Base-by-base conservation (phyloP, 495 filamentous ascomycete genomes). In the Trypethelium eluteriae region DNA sequence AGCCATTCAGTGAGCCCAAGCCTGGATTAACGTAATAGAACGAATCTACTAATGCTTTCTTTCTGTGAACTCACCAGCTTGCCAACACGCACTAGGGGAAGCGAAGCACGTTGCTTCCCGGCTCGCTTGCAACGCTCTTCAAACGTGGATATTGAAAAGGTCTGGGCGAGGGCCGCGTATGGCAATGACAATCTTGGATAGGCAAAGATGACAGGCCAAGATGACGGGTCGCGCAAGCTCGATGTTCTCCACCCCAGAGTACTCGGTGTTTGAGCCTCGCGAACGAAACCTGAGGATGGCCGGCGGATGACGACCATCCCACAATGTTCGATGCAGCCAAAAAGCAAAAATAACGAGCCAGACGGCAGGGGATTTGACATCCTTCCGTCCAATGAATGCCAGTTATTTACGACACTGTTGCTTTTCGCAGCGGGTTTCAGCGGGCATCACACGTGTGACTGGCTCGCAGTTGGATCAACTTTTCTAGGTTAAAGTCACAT, bases 361-460 rank as follows among this genome's bases (percentile, higher is more conserved):
- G 53, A 36, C 53, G 32, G 53, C 53, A 59, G 49, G 18, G 18
- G 5, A 59, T 59, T 59, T 59, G n/a, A 59, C 53, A 59, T 36
- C 53, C 3, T 7, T 59, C 14, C 5, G 32, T 35, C 53, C 53
- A 59, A 59, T 59, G 25, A 36, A 36, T 36, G 53, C 53, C 53
- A 53, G 5, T 53, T 12, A 18, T 5, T n/a, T 9, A 34, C 53
- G 11, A 10, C 7, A 14, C 18, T 35, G 32, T 59, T 59, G 53
- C 18, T 59, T 34, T 36, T 59, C 53, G 11, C 10, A 25, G 25
- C 10, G 25, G 10, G 49, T 53, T 53, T 53, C 49, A 53, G 10
- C 49, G 49, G 10, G 11, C 10, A 10, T 32, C 34, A 36, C 53
- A 59, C 53, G 53, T 2, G 53, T 18, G 53, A 59, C 32, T 3